These are phyloP conservation scores for Tylopilus plumbeoviolaceoides DNA, from an alignment of 768 basidiomycete species.

Conservation along the genomic window DNA sequence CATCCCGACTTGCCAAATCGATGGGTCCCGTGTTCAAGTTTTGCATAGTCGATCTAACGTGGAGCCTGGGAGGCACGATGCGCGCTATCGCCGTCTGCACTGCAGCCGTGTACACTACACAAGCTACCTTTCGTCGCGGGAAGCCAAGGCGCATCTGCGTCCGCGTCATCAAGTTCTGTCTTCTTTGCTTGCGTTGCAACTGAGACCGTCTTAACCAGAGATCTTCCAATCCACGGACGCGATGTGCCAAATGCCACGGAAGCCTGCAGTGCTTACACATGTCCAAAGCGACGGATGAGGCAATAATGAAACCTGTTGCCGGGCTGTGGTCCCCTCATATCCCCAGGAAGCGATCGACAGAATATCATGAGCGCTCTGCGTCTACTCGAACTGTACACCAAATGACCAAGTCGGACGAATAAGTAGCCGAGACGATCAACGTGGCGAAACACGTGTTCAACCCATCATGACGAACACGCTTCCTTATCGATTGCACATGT, in stretches of 20 bases:
- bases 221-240: slow-evolving; percentile 6
- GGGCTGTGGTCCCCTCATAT: slow-evolving; percentile 12
- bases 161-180: not conserved
- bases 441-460: slow-evolving; percentile 21
- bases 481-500: slow-evolving; percentile 19
- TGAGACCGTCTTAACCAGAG: slow-evolving; percentile 14
- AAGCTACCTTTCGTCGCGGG: not conserved
- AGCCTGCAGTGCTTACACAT: slow-evolving; percentile 8
- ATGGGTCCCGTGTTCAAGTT: not conserved
- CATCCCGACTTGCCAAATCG: slow-evolving; percentile 11
- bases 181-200: not conserved
- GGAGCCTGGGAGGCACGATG: slow-evolving; percentile 7
- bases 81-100: slow-evolving; percentile 17
- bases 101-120: not conserved
- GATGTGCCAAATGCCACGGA: slow-evolving; percentile 23
- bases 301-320: slow-evolving; percentile 29
- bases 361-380: not conserved
- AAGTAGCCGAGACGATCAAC: slow-evolving; percentile 6
- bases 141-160: not conserved
- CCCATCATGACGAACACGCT: slow-evolving; percentile 6
- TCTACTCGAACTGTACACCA: slow-evolving; percentile 3
- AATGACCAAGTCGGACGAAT: not conserved
- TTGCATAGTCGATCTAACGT: too few species aligned
- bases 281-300: slow-evolving; percentile 16
- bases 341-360: slow-evolving; percentile 21